Percentiles rank a stretch among this genome's conserved stretches.
Conservation (phyloP, 2,329 filamentous ascomycete species). For the Talaromyces atroroseus region DNA sequence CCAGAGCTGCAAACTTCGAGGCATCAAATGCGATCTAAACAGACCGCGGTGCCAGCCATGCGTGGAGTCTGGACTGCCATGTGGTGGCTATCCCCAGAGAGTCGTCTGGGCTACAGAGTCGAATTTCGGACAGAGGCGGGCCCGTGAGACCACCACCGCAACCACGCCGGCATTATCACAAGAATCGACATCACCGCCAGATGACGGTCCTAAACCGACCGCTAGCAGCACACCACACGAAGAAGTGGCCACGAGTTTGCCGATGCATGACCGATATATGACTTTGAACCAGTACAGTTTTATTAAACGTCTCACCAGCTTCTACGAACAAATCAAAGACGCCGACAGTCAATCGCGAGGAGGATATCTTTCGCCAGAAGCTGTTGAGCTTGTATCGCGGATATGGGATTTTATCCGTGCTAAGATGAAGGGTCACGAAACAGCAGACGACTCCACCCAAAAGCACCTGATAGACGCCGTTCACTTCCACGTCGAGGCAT, state of each 20-base stretch:
- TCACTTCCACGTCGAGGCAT: constrained; percentile 27
- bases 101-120: constrained; percentile 21
- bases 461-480: constrained; percentile 16
- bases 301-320: constrained; percentile 21
- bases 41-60: constrained; percentile 24
- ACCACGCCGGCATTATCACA: background rate
- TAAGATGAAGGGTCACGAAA: constrained; percentile 15
- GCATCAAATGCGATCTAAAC: constrained; percentile 28
- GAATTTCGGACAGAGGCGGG: constrained; percentile 11
- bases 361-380: constrained; percentile 18
- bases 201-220: background rate
- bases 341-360: constrained; percentile 15
- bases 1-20: constrained; percentile 20
- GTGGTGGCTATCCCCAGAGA: constrained; percentile 22
- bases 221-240: too few species aligned
- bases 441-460: constrained; percentile 15
- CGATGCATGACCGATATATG: constrained; percentile 9
- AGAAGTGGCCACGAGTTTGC: background rate
- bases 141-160: background rate
- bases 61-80: constrained; percentile 18
- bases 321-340: constrained; percentile 21
- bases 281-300: constrained; percentile 23
- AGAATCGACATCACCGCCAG: constrained; percentile 4
- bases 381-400: constrained; percentile 21
- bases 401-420: constrained; percentile 22